A percentile compares a stretch with the other conserved stretches of the same genome.
phyloP scores from a whole-genome alignment of 1,284 basidiomycete species.

The Ustilago crameri region DNA sequence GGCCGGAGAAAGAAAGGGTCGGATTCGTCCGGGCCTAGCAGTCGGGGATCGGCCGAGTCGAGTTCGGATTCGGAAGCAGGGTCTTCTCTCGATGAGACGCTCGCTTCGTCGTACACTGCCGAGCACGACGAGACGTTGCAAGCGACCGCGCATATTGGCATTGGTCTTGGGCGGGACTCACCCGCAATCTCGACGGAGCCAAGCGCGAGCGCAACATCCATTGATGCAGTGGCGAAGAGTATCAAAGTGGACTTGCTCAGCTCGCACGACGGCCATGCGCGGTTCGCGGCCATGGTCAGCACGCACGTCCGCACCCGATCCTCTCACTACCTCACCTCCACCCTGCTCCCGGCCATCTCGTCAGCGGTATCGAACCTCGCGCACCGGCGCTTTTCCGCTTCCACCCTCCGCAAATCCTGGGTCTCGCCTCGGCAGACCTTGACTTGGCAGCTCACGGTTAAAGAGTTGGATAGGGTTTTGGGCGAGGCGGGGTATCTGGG shows the following conservation, averaged over 20 bases:
- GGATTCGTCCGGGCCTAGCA: conserved; percentile 9
- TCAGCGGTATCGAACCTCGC: background rate
- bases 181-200: background rate
- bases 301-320: no score
- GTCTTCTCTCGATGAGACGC: conserved; percentile 29
- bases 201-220: background rate
- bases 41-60: conserved; percentile 17
- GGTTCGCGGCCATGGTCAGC: conserved; percentile 9
- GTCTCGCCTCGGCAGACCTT: conserved; percentile 4
- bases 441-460: conserved; percentile 13
- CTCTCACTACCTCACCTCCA: conserved; percentile 3
- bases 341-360: conserved; percentile 13
- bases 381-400: conserved; percentile 17
- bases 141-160: conserved; percentile 10
- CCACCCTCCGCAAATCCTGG: conserved; percentile 27
- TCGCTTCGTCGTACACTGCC: conserved; percentile 43
- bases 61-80: conserved; percentile 37
- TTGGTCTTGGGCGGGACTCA: conserved; percentile 1
- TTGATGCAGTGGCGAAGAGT: background rate
- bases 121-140: conserved; percentile 11
- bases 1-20: conserved; percentile 12
- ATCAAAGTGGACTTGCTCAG: conserved; percentile 21
- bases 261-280: conserved; percentile 16
- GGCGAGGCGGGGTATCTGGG: conserved; percentile 14
- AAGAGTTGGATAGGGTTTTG: conserved; percentile 8